Evolutionary conservation across 2,329 filamentous ascomycete species (phyloP), one percentile per base, ranked within the genome.

Genomic region (Colletotrichum neosansevieriae): DNA sequence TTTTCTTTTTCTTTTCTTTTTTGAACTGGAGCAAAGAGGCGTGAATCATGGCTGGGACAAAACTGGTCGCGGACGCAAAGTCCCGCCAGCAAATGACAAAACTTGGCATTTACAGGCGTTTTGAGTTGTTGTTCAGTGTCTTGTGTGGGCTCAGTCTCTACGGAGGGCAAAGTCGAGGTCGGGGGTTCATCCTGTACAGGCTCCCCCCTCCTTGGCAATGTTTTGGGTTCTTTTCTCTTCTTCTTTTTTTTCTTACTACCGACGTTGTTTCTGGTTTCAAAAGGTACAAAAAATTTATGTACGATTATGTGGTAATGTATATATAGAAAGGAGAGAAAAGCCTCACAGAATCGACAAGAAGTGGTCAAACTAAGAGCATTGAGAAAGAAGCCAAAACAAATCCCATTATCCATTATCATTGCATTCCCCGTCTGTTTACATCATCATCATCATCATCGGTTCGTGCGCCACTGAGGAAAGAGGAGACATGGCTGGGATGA

Each of bases 101-200:
- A 65, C 65, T 68, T 69, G 62, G 66, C 62, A 66, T 69, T 61
- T 69, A 61, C 66, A 69, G 66, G 66, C 62, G 66, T 69, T 69
- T 50, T 49, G 62, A 60, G 38, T 50, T 12, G 47, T 15, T 32
- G 24, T 34, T 17, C 11, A 24, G 6, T 51, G 47, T 24, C 12
- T 51, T 29, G 29, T 29, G 29, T 9, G 29, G 29, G 6, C 29
- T 29, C 29, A 29, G 29, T 29, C 29, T 29, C 29, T 29, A 29
- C 29, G 29, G 44, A 44, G 50, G 56, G 15, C 29, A 38, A 13
- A 59, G 32, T 40, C 34, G 51, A 24, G 36, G 42, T 67, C 57
- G 7, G 19, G 51, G 63, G 38, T 58, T 63, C 2, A 40, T 65
- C 40, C 1, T 29, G 29, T 29, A 29, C 29, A 29, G 29, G 29